These are phyloP conservation scores for Daldinia vernicosa DNA, from an alignment of 495 filamentous ascomycete species.

Conservation along the genomic window DNA sequence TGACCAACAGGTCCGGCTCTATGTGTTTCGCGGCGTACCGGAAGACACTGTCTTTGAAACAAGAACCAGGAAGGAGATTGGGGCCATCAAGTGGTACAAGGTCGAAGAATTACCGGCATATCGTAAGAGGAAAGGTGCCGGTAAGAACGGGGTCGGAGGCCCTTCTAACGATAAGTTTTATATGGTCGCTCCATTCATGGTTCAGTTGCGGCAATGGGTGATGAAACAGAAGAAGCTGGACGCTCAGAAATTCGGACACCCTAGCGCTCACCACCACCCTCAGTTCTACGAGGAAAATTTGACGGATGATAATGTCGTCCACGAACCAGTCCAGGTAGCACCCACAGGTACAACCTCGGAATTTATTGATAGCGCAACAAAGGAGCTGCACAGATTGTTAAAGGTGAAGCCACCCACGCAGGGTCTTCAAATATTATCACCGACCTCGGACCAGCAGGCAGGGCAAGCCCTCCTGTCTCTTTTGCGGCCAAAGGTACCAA, in stretches of 20 bases:
- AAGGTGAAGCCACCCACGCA: constrained; percentile 65
- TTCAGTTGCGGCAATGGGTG: constrained; percentile 90
- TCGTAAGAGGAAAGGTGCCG: constrained; percentile 69
- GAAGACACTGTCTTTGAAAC: constrained; percentile 88
- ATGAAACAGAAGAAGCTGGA: constrained; percentile 78
- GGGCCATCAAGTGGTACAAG: constrained; percentile 92
- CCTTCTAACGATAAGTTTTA: constrained; percentile 88
- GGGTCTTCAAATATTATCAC: constrained; percentile 49
- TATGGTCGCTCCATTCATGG: constrained; percentile 95
- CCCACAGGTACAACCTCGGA: constrained; percentile 14
- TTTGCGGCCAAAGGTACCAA: constrained; percentile 51
- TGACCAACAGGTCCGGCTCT: constrained; percentile 91
- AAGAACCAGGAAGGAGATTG: constrained; percentile 94
- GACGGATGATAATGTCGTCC: constrained; percentile 54
- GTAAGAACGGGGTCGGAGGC: constrained; percentile 60
- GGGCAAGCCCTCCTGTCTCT: constrained; percentile 67
- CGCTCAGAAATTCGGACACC: constrained; percentile 46
- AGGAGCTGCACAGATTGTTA: constrained; percentile 70
- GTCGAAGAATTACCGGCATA: constrained; percentile 86
- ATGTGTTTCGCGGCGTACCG: constrained; percentile 86
- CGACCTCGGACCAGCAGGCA: constrained; percentile 36
- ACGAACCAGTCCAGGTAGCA: constrained; percentile 20
- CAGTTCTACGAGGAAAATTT: constrained; percentile 50
- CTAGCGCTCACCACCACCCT: constrained; percentile 27
- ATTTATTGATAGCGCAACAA: constrained; percentile 64